Conservation (phyloP, 495 filamentous ascomycete species). For the Pyronema omphalodes region DNA sequence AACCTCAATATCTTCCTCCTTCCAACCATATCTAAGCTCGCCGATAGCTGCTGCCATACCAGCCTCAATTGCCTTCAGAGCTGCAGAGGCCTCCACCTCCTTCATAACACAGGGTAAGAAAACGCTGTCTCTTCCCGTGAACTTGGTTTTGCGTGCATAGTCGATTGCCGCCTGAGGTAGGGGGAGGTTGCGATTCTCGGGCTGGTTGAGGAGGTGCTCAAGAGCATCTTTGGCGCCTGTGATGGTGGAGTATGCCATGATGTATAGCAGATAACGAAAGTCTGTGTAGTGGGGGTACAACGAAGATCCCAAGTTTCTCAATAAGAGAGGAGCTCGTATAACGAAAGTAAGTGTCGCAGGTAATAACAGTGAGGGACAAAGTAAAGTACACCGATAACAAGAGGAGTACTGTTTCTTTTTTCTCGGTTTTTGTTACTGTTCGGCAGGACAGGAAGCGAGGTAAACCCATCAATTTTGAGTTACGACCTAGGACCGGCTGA, state of each 20-base stretch:
- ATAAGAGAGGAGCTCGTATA: too few species aligned
- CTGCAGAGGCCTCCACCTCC: slow-evolving; percentile 48
- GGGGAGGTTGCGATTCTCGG: not conserved
- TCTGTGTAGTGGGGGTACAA: too few species aligned
- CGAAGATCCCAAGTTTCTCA: too few species aligned
- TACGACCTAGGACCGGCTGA: too few species aligned
- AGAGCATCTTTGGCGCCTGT: slow-evolving; percentile 1
- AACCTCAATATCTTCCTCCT: slow-evolving; percentile 33
- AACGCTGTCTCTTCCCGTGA: slow-evolving; percentile 11
- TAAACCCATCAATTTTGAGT: too few species aligned
- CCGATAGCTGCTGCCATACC: slow-evolving; percentile 45
- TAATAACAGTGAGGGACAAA: too few species aligned
- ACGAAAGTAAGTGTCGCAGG: too few species aligned
- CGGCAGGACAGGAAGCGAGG: too few species aligned
- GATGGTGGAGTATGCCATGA: slow-evolving; percentile 5
- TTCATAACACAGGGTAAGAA: slow-evolving; percentile 49
- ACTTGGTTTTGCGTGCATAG: slow-evolving; percentile 1
- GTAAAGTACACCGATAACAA: too few species aligned
- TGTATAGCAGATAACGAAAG: not conserved
- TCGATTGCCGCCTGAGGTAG: not conserved
- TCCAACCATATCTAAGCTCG: slow-evolving; percentile 33
- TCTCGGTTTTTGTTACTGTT: too few species aligned
- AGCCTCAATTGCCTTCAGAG: slow-evolving; percentile 54
- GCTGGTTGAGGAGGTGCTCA: not conserved
- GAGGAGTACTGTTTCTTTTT: too few species aligned